A percentile compares a stretch with the other conserved stretches of the same genome.
These are phyloP conservation scores for Pseudozyma sp. DNA, from an alignment of 1,284 basidiomycete species.

Conservation along the genomic window DNA sequence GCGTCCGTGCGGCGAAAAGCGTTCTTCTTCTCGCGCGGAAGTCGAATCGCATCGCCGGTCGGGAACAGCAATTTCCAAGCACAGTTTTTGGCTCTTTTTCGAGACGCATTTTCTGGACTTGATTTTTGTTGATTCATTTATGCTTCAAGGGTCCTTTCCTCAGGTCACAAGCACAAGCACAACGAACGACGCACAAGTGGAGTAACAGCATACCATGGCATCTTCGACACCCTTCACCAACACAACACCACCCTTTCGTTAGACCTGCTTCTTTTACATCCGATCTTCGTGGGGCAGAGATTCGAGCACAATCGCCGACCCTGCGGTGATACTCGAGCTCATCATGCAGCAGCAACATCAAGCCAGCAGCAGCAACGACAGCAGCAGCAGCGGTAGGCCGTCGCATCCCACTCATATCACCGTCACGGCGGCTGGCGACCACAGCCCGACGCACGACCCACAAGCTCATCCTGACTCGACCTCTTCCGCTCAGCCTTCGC, in stretches of 20 bases:
- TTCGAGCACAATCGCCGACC: background rate
- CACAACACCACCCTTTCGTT: background rate
- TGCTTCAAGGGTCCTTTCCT: constrained; percentile 1
- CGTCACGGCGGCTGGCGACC: constrained; percentile 15
- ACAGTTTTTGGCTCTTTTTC: background rate
- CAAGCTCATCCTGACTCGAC: constrained; percentile 5
- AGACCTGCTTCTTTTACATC: no score
- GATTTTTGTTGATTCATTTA: background rate
- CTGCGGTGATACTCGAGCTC: background rate
- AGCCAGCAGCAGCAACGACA: constrained; percentile 1
- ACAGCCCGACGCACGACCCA: background rate
- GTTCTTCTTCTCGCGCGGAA: constrained; percentile 34
- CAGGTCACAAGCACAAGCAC: background rate
- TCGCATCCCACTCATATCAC: constrained; percentile 26
- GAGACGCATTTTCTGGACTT: background rate
- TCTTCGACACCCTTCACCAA: background rate
- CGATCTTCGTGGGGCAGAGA: no score
- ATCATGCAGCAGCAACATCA: constrained; percentile 1
- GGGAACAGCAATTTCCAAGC: no score
- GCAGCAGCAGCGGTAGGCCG: constrained; percentile 6
- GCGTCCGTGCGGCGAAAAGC: constrained; percentile 19
- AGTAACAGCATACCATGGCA: background rate
- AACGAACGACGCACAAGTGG: background rate
- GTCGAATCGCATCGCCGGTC: no score
- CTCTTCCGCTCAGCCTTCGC: constrained; percentile 21